These are phyloP conservation scores for Colletotrichum aenigma DNA, from an alignment of 2,329 filamentous ascomycete genomes.

Conservation along the genomic window DNA sequence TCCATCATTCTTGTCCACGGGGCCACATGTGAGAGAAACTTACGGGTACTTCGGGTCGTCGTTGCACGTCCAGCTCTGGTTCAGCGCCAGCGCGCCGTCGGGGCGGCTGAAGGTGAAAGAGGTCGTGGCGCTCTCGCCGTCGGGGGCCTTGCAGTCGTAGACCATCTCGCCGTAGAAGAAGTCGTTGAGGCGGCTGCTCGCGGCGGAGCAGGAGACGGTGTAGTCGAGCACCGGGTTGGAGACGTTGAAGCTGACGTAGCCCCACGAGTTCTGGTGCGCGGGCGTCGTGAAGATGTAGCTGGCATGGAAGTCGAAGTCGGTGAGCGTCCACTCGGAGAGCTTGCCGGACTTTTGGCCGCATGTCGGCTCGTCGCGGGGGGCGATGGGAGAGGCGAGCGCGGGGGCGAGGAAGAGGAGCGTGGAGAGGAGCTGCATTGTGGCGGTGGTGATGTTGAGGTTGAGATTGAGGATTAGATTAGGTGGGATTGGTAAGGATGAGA, in stretches of 20 bases:
- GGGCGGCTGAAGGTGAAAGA: constrained; percentile 48
- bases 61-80: constrained; percentile 54
- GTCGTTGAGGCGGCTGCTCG: constrained; percentile 45
- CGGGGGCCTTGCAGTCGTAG: constrained; percentile 47
- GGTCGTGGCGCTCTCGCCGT: constrained; percentile 32
- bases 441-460: not conserved
- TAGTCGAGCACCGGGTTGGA: constrained; percentile 47
- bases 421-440: not conserved
- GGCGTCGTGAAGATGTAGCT: constrained; percentile 54
- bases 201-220: constrained; percentile 40
- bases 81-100: constrained; percentile 39
- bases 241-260: constrained; percentile 54
- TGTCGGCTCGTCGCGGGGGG: not conserved
- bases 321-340: constrained; percentile 40
- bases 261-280: constrained; percentile 54
- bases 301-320: constrained; percentile 52
- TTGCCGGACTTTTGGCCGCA: constrained; percentile 20
- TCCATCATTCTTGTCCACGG: not conserved
- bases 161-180: constrained; percentile 54
- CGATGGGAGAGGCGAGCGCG: constrained; percentile 10
- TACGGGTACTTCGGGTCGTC: constrained; percentile 35
- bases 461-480: not conserved
- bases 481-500: not conserved
- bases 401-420: constrained; percentile 9
- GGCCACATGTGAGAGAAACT: not conserved